Conservation (phyloP, 192 early-diverging fungal species). For the Anaeromyces robustus region DNA sequence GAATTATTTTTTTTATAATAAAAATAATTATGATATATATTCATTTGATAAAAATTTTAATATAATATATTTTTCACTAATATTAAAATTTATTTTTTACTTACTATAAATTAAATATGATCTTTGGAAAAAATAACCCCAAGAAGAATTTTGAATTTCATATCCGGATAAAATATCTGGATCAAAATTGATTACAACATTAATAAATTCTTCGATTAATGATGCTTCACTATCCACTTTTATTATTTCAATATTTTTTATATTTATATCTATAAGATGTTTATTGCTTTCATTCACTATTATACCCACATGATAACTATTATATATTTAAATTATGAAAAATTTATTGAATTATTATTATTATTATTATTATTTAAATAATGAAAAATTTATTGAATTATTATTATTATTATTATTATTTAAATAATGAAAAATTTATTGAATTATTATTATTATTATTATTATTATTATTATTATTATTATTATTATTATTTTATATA, state of each 20-base stretch:
- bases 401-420: too few relatives aligned
- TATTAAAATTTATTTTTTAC: constrained; percentile 17
- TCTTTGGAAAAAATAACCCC: constrained; percentile 75
- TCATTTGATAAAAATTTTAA: too few relatives aligned
- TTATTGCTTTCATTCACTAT: neutral
- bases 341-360: neutral
- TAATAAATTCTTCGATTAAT: constrained; percentile 37
- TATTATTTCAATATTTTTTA: neutral
- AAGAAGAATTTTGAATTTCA: constrained; percentile 68
- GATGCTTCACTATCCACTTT: constrained; percentile 23
- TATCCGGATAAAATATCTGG: constrained; percentile 82
- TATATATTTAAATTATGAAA: neutral
- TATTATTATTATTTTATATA: too few relatives aligned
- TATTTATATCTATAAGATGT: neutral
- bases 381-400: too few relatives aligned
- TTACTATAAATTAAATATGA: constrained; percentile 14
- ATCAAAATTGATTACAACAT: constrained; percentile 41
- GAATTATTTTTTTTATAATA: neutral
- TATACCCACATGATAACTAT: neutral
- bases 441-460: too few relatives aligned
- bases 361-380: too few relatives aligned
- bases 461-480: too few relatives aligned
- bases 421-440: too few relatives aligned
- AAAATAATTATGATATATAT: constrained; percentile 2
- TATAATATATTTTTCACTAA: too few relatives aligned